Percentiles rank a stretch among this genome's conserved stretches.
These are phyloP conservation scores for Xylariaceae sp. DNA, from an alignment of 2,329 filamentous ascomycete genomes.

Conservation along the genomic window DNA sequence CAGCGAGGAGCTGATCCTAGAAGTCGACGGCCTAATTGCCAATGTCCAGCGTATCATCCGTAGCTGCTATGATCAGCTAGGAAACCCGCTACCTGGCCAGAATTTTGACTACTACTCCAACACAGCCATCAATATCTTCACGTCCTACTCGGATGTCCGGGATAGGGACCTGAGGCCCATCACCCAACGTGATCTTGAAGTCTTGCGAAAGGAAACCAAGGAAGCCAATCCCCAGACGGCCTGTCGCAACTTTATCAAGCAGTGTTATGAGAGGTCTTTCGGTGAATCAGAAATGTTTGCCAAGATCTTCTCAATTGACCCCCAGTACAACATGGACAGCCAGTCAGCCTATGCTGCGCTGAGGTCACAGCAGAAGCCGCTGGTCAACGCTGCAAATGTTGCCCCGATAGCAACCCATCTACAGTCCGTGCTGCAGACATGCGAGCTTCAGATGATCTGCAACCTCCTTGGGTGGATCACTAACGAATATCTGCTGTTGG, in stretches of 20 bases:
- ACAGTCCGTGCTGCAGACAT: constrained; percentile 39
- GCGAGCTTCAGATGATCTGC: constrained; percentile 43
- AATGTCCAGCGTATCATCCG: constrained; percentile 47
- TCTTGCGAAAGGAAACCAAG: constrained; percentile 46
- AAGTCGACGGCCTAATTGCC: constrained; percentile 47
- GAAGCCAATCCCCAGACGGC: constrained; percentile 45
- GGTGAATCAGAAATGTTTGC: constrained; percentile 46
- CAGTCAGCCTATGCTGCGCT: constrained; percentile 45
- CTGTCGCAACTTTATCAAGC: constrained; percentile 50
- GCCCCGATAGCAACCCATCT: constrained; percentile 42
- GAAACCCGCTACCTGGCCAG: constrained; percentile 35
- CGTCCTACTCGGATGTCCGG: constrained; percentile 43
- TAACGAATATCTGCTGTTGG: constrained; percentile 48
- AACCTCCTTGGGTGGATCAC: constrained; percentile 50
- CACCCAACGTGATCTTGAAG: constrained; percentile 45
- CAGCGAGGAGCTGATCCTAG: constrained; percentile 50
- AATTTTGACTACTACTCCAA: constrained; percentile 46
- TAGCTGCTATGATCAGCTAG: constrained; percentile 44
- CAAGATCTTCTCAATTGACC: constrained; percentile 49
- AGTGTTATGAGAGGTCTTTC: constrained; percentile 50
- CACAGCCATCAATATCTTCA: constrained; percentile 47
- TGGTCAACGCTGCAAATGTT: constrained; percentile 49
- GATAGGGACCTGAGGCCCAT: constrained; percentile 47
- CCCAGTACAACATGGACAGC: constrained; percentile 40
- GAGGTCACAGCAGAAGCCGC: constrained; percentile 40